These are phyloP conservation scores for Tetrahymena thermophila DNA, from an alignment of 73 alveolate genomes.

Conservation along the genomic window DNA sequence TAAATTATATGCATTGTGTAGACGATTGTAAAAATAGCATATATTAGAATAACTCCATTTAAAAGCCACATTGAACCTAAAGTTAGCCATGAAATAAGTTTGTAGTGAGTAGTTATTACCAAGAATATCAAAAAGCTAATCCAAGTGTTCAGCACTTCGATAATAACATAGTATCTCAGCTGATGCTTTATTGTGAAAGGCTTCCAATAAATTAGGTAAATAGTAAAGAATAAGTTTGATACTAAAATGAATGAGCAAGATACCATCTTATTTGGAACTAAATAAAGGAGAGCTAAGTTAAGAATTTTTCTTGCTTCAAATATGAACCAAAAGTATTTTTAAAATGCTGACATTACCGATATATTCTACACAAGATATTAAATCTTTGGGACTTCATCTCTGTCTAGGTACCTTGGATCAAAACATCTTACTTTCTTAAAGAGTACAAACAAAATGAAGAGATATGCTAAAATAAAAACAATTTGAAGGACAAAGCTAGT, in stretches of 20 bases:
- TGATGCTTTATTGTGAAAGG: neutral
- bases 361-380: neutral
- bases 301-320: neutral
- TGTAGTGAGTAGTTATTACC: neutral
- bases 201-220: neutral
- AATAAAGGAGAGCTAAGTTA: neutral
- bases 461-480: neutral
- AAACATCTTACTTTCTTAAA: neutral
- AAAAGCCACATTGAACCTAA: neutral
- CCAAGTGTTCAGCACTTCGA: neutral
- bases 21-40: neutral
- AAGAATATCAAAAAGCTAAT: neutral
- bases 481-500: neutral
- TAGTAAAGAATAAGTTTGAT: neutral
- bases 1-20: neutral
- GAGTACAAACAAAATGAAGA: neutral
- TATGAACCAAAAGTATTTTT: neutral
- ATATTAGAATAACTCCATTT: neutral
- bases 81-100: neutral
- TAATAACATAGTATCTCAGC: neutral
- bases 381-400: neutral
- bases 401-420: neutral
- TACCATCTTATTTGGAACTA: neutral
- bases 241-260: neutral
- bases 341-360: neutral